These are phyloP conservation scores for Gastrodia elata DNA, from an alignment of 106 monocot genomes.

Conservation along the genomic window DNA sequence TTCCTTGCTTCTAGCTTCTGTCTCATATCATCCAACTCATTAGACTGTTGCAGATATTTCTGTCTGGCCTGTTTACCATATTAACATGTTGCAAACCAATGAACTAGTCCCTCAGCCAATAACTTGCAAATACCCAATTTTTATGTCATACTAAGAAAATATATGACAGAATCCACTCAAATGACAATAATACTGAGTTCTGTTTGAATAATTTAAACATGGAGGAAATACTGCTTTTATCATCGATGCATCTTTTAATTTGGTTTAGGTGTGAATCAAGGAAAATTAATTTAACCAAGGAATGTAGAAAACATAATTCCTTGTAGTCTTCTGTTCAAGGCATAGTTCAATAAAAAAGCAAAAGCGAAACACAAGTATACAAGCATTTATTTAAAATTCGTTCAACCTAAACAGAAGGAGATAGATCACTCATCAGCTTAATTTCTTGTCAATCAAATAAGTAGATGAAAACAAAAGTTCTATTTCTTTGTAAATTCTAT, in stretches of 20 bases:
- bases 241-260: not conserved
- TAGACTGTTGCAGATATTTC: constrained; percentile 40
- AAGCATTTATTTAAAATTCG: not conserved
- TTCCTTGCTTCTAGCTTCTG: constrained; percentile 47
- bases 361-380: not conserved
- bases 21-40: constrained; percentile 73
- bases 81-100: constrained; percentile 2
- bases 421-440: not conserved
- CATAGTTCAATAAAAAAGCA: not conserved
- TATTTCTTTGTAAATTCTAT: not conserved
- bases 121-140: constrained; percentile 8
- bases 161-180: not conserved
- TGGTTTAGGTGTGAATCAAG: not conserved
- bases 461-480: not conserved
- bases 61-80: constrained; percentile 41
- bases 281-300: not conserved
- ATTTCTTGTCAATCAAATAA: not conserved
- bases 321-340: not conserved
- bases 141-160: not conserved
- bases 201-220: not conserved
- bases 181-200: not conserved
- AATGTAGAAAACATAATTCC: not conserved
- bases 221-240: not conserved
- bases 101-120: no score
- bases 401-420: not conserved